phyloP scores from a whole-genome alignment of 1,284 basidiomycete species.

The Caloboletus firmus region DNA sequence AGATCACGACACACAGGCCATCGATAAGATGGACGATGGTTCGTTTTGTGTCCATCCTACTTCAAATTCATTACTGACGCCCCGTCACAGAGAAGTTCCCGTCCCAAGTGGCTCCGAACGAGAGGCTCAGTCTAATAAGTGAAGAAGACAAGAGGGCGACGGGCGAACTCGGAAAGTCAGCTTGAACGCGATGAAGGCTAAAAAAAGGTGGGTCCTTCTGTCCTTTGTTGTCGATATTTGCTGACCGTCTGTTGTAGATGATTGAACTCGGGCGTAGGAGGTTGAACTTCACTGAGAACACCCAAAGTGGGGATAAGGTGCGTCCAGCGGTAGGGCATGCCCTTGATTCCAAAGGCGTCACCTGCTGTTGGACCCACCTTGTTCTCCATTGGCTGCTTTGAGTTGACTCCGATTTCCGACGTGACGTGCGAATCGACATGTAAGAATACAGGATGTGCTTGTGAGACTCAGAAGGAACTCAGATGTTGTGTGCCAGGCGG shows the following conservation, averaged over 20 bases:
- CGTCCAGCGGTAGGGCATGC: slow-evolving; percentile 22
- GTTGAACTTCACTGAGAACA: neutral
- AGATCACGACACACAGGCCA: neutral
- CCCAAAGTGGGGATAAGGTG: slow-evolving; percentile 20
- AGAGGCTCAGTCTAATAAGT: slow-evolving; percentile 2
- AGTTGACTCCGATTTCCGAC: no score
- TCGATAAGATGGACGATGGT: slow-evolving; percentile 12
- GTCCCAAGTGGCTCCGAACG: slow-evolving; percentile 11
- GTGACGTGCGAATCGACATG: no score
- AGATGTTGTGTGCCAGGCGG: no score
- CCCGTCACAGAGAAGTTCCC: slow-evolving; percentile 3
- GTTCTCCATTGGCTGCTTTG: slow-evolving; percentile 4
- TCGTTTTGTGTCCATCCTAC: neutral
- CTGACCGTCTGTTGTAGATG: neutral
- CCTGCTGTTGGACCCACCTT: slow-evolving; percentile 24
- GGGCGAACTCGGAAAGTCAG: neutral
- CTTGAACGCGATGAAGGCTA: neutral
- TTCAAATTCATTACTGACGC: neutral
- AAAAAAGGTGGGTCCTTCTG: neutral
- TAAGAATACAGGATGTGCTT: no score
- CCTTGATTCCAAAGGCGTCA: slow-evolving; percentile 13
- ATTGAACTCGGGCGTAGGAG: no score
- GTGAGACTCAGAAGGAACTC: no score
- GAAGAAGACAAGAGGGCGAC: slow-evolving; percentile 1
- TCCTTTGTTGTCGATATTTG: neutral